phyloP scores from a whole-genome alignment of 192 early-diverging fungal species.

The Geosiphon pyriformis region DNA sequence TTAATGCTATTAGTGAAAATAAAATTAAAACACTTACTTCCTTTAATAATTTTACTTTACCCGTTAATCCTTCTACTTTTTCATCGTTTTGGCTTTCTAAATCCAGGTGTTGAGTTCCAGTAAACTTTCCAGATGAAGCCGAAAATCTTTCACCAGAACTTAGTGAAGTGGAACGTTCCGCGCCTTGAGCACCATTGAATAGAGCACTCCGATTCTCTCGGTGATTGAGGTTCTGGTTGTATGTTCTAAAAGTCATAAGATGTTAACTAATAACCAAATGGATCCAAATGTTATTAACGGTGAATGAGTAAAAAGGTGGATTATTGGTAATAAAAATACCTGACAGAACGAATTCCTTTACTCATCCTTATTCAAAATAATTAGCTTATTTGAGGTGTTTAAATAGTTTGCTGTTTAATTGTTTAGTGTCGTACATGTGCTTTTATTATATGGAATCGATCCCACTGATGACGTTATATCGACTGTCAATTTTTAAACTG shows the following conservation, averaged over 20 bases:
- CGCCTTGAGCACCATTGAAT: not conserved
- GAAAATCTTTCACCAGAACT: not conserved
- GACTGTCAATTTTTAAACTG: not conserved
- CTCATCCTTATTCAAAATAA: not conserved
- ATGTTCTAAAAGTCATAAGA: not conserved
- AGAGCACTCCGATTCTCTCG: not conserved
- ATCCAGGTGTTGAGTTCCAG: not conserved
- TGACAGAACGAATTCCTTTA: not conserved
- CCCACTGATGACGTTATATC: not conserved
- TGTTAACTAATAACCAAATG: not conserved
- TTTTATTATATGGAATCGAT: not conserved
- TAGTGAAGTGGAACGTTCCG: too few species aligned
- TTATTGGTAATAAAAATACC: not conserved
- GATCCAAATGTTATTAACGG: not conserved
- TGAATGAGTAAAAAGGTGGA: not conserved
- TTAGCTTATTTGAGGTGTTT: not conserved
- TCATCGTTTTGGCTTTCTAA: constrained; percentile 25
- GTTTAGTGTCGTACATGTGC: not conserved
- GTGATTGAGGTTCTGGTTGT: not conserved
- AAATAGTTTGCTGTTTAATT: not conserved
- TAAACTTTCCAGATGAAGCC: not conserved
- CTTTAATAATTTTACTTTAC: constrained; percentile 23
- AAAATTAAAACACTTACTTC: not conserved
- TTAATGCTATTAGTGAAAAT: not conserved
- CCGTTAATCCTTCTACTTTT: constrained; percentile 16